phyloP scores from a whole-genome alignment of 306 rosid genomes.

The Carpinus viminea region DNA sequence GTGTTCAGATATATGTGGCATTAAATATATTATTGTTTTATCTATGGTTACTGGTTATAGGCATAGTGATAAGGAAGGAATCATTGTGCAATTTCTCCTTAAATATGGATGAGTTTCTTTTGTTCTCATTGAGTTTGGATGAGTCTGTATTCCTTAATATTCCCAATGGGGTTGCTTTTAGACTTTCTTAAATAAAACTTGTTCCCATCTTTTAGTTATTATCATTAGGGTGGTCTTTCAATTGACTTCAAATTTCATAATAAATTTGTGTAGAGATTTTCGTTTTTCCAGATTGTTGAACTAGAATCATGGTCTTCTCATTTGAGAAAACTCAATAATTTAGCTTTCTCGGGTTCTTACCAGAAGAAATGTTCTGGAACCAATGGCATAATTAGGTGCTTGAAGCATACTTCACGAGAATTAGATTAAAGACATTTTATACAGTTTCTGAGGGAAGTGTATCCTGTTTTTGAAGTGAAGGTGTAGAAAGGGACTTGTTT shows the following conservation, averaged over 20 bases:
- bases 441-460: background rate
- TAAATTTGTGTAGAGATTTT: background rate
- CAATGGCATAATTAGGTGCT: slow-evolving; percentile 1
- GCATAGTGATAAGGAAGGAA: background rate
- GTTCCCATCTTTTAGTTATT: background rate
- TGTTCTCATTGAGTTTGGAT: background rate
- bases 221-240: background rate
- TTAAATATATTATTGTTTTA: background rate
- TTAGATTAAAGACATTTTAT: background rate
- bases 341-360: background rate
- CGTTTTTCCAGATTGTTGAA: background rate
- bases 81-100: background rate
- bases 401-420: background rate
- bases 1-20: background rate
- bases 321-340: background rate
- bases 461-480: background rate
- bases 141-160: background rate
- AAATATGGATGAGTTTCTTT: background rate
- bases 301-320: background rate
- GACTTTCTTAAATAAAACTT: background rate
- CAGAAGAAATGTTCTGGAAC: background rate
- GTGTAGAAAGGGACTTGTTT: background rate
- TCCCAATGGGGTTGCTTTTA: background rate
- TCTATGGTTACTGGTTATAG: background rate
- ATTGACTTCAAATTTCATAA: background rate